Evolutionary conservation across 176 grass and related monocot species (phyloP).

Genomic region (Musa troglodytarum): DNA sequence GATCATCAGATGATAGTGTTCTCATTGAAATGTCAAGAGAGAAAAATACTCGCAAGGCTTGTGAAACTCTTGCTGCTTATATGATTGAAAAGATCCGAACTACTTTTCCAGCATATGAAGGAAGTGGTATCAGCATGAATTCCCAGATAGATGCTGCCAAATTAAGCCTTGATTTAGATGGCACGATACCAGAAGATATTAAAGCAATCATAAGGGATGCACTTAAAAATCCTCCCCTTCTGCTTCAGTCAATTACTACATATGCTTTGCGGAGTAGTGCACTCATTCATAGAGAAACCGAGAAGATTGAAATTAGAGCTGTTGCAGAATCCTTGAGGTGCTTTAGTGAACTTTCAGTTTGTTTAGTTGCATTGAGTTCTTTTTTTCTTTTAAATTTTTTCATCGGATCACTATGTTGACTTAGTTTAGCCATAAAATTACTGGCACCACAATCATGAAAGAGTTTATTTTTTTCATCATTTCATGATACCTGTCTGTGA

Average conservation of each 20-base stretch:
- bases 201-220: slow-evolving; percentile 65
- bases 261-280: slow-evolving; percentile 59
- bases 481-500: no score
- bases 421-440: background rate
- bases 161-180: slow-evolving; percentile 80
- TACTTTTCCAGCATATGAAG: slow-evolving; percentile 90
- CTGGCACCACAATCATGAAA: slow-evolving; percentile 22
- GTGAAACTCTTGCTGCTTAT: slow-evolving; percentile 69
- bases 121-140: slow-evolving; percentile 75
- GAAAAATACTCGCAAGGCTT: slow-evolving; percentile 66
- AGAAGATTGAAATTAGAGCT: slow-evolving; percentile 86
- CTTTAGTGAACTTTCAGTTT: slow-evolving; percentile 4
- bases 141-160: slow-evolving; percentile 73
- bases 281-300: slow-evolving; percentile 84
- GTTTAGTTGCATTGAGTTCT: background rate
- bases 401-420: no score
- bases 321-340: slow-evolving; percentile 97
- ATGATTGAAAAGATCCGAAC: slow-evolving; percentile 66
- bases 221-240: slow-evolving; percentile 69
- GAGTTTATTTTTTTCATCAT: background rate
- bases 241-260: slow-evolving; percentile 69
- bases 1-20: slow-evolving; percentile 53
- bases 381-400: background rate
- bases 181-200: slow-evolving; percentile 71
- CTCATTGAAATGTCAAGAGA: slow-evolving; percentile 69